Evolutionary conservation across 345 rosid species (phyloP).

Genomic region (Arabidopsis suecica): DNA sequence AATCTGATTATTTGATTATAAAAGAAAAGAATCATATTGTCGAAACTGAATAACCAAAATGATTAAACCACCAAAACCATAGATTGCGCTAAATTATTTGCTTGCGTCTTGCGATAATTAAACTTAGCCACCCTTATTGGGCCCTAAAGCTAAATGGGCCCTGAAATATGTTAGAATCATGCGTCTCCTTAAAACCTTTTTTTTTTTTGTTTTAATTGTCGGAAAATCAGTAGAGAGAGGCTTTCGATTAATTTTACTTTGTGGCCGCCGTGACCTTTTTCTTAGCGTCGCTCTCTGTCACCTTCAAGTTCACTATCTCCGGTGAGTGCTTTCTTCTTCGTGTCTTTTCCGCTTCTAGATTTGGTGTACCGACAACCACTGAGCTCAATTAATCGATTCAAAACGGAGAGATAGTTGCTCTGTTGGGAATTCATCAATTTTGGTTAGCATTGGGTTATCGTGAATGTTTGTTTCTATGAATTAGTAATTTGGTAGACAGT

Average conservation of each 20-base stretch:
- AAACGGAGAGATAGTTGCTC: not conserved
- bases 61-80: too few relatives aligned
- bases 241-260: not conserved
- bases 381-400: not conserved
- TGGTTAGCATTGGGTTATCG: not conserved
- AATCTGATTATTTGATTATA: too few relatives aligned
- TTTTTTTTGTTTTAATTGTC: not conserved
- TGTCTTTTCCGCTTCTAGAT: not conserved
- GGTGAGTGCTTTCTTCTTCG: constrained; percentile 17
- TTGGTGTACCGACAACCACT: not conserved
- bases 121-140: not conserved
- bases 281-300: not conserved
- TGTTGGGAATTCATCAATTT: not conserved
- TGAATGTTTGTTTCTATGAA: not conserved
- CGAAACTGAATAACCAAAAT: too few relatives aligned
- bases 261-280: constrained; percentile 15
- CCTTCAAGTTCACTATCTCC: constrained; percentile 9
- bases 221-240: not conserved
- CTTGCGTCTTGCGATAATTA: not conserved
- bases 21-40: too few relatives aligned
- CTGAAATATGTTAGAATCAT: not conserved
- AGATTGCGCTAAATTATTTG: too few relatives aligned
- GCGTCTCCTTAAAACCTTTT: not conserved
- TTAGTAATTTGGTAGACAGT: not conserved
- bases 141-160: constrained; percentile 3